Evolutionary conservation across 116 monocot genomes (phyloP).

Genomic region (Cymodocea nodosa): DNA sequence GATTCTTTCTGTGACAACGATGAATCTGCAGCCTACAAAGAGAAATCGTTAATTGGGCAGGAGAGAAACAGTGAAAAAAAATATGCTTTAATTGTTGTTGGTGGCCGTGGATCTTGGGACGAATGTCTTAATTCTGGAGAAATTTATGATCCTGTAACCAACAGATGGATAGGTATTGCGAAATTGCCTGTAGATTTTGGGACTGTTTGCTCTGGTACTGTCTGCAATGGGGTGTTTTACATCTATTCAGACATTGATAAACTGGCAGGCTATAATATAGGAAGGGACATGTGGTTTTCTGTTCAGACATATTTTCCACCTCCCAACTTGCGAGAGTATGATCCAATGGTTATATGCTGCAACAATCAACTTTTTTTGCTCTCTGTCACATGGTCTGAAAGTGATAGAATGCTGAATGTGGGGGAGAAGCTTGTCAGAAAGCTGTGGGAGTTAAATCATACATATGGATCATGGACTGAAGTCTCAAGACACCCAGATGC

Average conservation of each 20-base stretch:
- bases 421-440: slow-evolving; percentile 67
- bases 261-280: slow-evolving; percentile 60
- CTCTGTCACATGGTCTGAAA: slow-evolving; percentile 67
- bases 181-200: slow-evolving; percentile 64
- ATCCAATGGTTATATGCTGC: slow-evolving; percentile 61
- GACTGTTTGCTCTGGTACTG: slow-evolving; percentile 51
- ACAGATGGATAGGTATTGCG: slow-evolving; percentile 58
- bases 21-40: slow-evolving; percentile 1
- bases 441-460: slow-evolving; percentile 59
- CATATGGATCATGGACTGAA: slow-evolving; percentile 36
- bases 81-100: slow-evolving; percentile 59
- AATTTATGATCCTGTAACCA: slow-evolving; percentile 44
- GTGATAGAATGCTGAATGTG: slow-evolving; percentile 16
- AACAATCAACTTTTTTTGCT: slow-evolving; percentile 45
- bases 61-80: slow-evolving; percentile 4
- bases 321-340: slow-evolving; percentile 41
- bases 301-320: slow-evolving; percentile 37
- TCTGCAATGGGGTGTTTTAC: slow-evolving; percentile 50
- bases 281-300: slow-evolving; percentile 47
- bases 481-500: slow-evolving; percentile 88
- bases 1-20: slow-evolving; percentile 29
- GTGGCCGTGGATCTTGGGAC: slow-evolving; percentile 53
- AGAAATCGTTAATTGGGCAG: neutral
- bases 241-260: slow-evolving; percentile 47
- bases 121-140: slow-evolving; percentile 76